These are phyloP conservation scores for Rhodotorula sp. DNA, from an alignment of 1,284 basidiomycete species.

Conservation along the genomic window DNA sequence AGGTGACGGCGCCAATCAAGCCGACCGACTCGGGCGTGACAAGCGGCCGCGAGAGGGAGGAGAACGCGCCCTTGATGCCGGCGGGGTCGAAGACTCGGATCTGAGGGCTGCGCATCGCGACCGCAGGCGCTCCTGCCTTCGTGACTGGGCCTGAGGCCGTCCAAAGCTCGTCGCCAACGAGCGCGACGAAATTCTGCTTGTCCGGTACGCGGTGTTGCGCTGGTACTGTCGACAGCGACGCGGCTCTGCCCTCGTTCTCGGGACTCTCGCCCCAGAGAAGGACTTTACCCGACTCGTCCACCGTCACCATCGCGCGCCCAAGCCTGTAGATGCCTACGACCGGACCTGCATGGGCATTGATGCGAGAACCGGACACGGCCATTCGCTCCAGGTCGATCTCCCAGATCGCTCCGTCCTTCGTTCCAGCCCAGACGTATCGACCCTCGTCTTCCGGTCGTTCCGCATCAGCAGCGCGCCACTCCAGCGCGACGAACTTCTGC, in stretches of 20 bases:
- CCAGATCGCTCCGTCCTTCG: constrained; percentile 79
- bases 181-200: constrained; percentile 71
- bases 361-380: constrained; percentile 58
- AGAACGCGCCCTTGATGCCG: constrained; percentile 44
- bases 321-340: constrained; percentile 71
- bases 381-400: constrained; percentile 72
- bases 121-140: constrained; percentile 50
- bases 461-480: constrained; percentile 63
- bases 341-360: constrained; percentile 62
- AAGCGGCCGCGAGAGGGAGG: constrained; percentile 35
- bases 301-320: constrained; percentile 64
- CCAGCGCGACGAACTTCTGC: constrained; percentile 68
- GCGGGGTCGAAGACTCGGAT: constrained; percentile 75
- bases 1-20: constrained; percentile 69
- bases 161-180: constrained; percentile 76
- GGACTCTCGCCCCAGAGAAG: constrained; percentile 57
- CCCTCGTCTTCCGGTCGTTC: constrained; percentile 50
- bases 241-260: neutral
- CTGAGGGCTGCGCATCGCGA: constrained; percentile 60
- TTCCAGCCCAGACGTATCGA: constrained; percentile 74
- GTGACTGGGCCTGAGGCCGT: constrained; percentile 55
- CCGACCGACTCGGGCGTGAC: constrained; percentile 40
- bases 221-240: constrained; percentile 46
- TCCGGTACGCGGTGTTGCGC: constrained; percentile 71
- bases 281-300: constrained; percentile 80